Conservation (phyloP, 805 yeast species). For the Kodamaea jinghongensis region DNA sequence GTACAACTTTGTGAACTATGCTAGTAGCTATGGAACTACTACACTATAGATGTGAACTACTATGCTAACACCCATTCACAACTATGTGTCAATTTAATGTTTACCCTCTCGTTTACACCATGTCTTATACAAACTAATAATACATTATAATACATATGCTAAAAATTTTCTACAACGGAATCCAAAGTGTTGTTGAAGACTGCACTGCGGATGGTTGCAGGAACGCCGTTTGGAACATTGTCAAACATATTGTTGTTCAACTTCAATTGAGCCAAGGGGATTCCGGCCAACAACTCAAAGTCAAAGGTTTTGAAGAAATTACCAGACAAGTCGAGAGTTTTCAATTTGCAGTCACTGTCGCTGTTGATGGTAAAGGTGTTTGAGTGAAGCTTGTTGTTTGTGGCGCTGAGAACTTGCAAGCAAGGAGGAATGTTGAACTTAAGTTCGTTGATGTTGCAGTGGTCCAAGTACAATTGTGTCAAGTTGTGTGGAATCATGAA, state of each 20-base stretch:
- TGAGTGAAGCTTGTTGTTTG: constrained; percentile 8
- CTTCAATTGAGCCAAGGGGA: constrained; percentile 6
- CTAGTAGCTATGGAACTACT: no score
- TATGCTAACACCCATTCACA: no score
- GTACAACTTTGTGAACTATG: no score
- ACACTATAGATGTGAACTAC: no score
- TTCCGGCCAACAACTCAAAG: constrained; percentile 1
- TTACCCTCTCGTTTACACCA: no score
- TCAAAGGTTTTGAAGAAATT: constrained; percentile 10
- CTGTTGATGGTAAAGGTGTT: constrained; percentile 5
- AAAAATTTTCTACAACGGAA: constrained; percentile 5
- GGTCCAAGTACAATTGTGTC: constrained; percentile 3
- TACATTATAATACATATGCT: no score
- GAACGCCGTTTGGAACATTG: constrained; percentile 3
- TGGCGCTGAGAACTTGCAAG: constrained; percentile 4
- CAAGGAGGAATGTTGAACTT: neutral
- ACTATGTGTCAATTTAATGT: no score
- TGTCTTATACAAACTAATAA: no score
- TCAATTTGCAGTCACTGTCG: neutral
- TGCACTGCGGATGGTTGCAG: constrained; percentile 3
- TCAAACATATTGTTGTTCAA: constrained; percentile 11
- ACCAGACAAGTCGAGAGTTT: constrained; percentile 7
- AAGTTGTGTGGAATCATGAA: constrained; percentile 2
- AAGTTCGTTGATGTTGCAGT: constrained; percentile 6
- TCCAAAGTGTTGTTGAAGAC: constrained; percentile 9